These are phyloP conservation scores for Blastomyces gilchristii DNA, from an alignment of 2,329 filamentous ascomycete species.

Conservation along the genomic window DNA sequence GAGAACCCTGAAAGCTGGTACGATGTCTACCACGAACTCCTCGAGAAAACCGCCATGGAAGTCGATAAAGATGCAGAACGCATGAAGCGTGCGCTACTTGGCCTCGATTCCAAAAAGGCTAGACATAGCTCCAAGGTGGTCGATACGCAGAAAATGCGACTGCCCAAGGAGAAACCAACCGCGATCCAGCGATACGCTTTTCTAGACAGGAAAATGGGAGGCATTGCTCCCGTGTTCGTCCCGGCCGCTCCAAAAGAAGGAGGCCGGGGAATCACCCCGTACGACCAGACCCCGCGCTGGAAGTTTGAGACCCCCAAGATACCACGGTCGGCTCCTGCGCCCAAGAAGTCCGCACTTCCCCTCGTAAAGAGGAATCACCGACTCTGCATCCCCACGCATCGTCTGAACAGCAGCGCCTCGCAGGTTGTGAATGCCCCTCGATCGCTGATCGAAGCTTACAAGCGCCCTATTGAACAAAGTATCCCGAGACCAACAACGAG, in stretches of 20 bases:
- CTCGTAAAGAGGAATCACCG: conserved; percentile 28
- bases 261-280: conserved; percentile 8
- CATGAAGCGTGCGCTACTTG: conserved; percentile 48
- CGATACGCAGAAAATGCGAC: conserved; percentile 28
- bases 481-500: neutral
- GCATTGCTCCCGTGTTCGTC: conserved; percentile 20
- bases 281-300: conserved; percentile 16
- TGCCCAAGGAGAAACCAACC: conserved; percentile 25
- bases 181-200: conserved; percentile 24
- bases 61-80: conserved; percentile 49
- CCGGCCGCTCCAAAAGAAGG: conserved; percentile 8
- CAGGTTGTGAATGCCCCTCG: conserved; percentile 32
- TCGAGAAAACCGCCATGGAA: conserved; percentile 47
- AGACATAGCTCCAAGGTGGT: conserved; percentile 50
- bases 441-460: conserved; percentile 35
- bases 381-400: conserved; percentile 33
- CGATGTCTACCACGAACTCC: conserved; percentile 63
- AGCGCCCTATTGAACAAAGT: conserved; percentile 20
- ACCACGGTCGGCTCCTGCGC: conserved; percentile 17
- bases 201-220: conserved; percentile 26
- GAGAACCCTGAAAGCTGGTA: conserved; percentile 62
- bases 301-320: conserved; percentile 19
- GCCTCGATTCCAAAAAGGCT: conserved; percentile 48
- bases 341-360: conserved; percentile 7
- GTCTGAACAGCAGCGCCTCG: conserved; percentile 30